A percentile compares a stretch with the other conserved stretches of the same genome.
Evolutionary conservation across 495 filamentous ascomycete species (phyloP).

Genomic region (Aspergillus avenaceus): DNA sequence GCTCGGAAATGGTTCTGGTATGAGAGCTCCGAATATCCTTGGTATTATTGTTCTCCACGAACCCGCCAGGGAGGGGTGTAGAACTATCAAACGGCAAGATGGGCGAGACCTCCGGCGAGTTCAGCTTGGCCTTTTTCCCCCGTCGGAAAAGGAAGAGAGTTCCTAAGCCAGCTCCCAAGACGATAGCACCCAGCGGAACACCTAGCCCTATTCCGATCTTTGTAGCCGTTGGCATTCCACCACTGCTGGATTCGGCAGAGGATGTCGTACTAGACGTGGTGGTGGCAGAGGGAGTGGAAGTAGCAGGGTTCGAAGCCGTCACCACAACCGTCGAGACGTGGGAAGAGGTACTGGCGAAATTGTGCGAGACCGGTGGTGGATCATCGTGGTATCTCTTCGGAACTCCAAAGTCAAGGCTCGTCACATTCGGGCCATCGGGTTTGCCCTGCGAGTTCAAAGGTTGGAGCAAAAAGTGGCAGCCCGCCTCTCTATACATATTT

Average conservation of each 20-base stretch:
- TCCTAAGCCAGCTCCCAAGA: neutral
- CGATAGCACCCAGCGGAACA: neutral
- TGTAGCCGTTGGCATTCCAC: neutral
- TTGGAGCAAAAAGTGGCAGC: constrained; percentile 13
- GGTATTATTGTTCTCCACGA: neutral
- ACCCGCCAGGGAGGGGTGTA: neutral
- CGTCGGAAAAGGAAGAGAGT: neutral
- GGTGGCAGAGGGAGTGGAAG: neutral
- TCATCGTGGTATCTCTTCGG: constrained; percentile 8
- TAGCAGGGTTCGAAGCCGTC: neutral
- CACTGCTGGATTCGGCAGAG: neutral
- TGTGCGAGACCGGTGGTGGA: constrained; percentile 12
- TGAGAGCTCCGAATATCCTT: neutral
- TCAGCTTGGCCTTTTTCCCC: neutral
- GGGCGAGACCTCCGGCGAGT: neutral
- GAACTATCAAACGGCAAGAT: neutral
- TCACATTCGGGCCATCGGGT: constrained; percentile 7
- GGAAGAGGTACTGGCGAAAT: constrained; percentile 4
- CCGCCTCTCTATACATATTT: constrained; percentile 9
- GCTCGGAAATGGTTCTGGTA: neutral
- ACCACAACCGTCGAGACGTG: neutral
- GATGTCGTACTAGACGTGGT: neutral
- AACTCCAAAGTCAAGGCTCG: constrained; percentile 11
- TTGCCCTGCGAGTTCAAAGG: neutral
- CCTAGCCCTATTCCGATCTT: neutral